Percentiles rank a stretch among this genome's conserved stretches.
Evolutionary conservation across 495 filamentous ascomycete genomes (phyloP).

Genomic region (Neurospora sp.): DNA sequence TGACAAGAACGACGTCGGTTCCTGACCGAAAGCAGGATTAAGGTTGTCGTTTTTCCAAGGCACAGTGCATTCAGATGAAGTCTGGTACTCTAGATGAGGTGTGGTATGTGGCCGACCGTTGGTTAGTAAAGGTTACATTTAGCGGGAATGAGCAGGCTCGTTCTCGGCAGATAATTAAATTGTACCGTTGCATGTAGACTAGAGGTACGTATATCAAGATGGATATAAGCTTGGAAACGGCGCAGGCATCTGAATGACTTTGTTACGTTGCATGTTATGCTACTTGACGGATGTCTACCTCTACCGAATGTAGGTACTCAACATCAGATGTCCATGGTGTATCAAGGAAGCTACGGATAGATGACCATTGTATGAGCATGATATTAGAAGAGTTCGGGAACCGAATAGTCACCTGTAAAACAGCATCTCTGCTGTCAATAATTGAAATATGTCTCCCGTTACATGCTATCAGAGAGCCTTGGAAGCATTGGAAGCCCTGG

Average conservation of each 20-base stretch:
- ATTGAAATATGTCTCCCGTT: neutral
- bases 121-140: neutral
- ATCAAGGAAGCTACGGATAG: neutral
- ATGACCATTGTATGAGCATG: too few relatives aligned
- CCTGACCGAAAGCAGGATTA: neutral
- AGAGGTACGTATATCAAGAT: neutral
- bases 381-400: too few relatives aligned
- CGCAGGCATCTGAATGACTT: neutral
- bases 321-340: neutral
- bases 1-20: neutral
- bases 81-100: neutral
- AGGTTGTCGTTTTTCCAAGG: neutral
- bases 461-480: neutral
- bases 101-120: neutral
- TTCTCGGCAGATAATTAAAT: neutral
- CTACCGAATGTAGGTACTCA: neutral
- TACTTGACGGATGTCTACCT: neutral
- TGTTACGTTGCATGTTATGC: neutral
- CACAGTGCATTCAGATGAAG: neutral
- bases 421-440: neutral
- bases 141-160: neutral
- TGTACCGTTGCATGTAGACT: neutral
- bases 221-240: neutral
- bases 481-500: too few relatives aligned
- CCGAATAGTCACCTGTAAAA: too few relatives aligned